A percentile compares a stretch with the other conserved stretches of the same genome.
Evolutionary conservation across 495 filamentous ascomycete genomes (phyloP).

Genomic region (Elasticomyces elasticus): DNA sequence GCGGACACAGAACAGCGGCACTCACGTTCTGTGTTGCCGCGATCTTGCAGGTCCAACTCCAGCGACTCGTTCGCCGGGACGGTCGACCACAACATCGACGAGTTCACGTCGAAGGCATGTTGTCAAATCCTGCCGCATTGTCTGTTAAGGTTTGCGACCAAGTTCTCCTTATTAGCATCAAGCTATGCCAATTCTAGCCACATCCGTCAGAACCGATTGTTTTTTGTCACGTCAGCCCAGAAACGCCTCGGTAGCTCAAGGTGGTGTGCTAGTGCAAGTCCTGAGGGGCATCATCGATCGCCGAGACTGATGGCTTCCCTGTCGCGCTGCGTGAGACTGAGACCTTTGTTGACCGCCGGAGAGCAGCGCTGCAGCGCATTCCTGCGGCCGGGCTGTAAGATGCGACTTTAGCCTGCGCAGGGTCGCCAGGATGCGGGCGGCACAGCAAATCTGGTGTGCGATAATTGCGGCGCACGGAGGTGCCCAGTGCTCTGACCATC

Average conservation of each 20-base stretch:
- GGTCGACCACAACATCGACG: not conserved
- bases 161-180: not conserved
- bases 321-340: not conserved
- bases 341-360: not conserved
- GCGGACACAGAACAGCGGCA: not conserved
- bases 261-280: not conserved
- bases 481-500: not conserved
- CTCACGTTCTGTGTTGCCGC: slow-evolving; percentile 1
- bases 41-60: not conserved
- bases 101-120: too few species aligned
- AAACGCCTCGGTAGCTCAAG: slow-evolving; percentile 3
- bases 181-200: not conserved
- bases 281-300: not conserved
- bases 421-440: slow-evolving; percentile 1
- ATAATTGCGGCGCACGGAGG: not conserved
- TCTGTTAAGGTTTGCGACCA: not conserved
- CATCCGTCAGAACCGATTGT: not conserved
- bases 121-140: not conserved
- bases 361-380: not conserved
- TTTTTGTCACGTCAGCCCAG: not conserved
- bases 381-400: not conserved
- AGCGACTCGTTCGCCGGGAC: not conserved
- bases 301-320: not conserved
- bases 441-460: not conserved
- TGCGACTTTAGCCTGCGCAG: slow-evolving; percentile 1